A percentile compares a stretch with the other conserved stretches of the same genome.
These are phyloP conservation scores for Coemansia sp. DNA, from an alignment of 192 early-diverging fungal species.

Conservation along the genomic window DNA sequence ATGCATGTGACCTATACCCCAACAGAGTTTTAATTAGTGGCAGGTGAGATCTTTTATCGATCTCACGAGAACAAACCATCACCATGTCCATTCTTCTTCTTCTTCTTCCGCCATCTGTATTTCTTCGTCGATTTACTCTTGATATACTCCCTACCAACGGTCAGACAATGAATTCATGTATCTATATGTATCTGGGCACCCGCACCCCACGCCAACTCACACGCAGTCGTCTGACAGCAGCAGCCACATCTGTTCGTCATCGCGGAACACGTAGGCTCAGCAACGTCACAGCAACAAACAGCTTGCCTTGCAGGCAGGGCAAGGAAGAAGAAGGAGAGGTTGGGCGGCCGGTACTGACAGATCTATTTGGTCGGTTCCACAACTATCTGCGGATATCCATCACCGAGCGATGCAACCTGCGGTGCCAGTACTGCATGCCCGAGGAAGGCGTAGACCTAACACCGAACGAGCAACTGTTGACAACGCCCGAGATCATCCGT, in stretches of 20 bases:
- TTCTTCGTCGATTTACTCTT: not conserved
- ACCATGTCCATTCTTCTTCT: constrained; percentile 10
- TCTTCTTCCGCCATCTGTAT: not conserved
- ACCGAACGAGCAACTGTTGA: constrained; percentile 68
- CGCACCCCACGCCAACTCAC: not conserved
- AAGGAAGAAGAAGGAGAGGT: not conserved
- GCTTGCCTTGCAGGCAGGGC: not conserved
- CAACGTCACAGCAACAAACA: not conserved
- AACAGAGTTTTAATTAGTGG: not conserved
- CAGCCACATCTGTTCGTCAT: not conserved
- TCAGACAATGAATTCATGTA: not conserved
- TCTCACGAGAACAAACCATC: not conserved
- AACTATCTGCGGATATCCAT: constrained; percentile 93
- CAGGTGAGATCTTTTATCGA: not conserved
- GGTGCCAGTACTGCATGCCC: constrained; percentile 99
- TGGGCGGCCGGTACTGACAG: constrained; percentile 53
- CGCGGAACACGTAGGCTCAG: not conserved
- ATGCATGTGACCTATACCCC: not conserved
- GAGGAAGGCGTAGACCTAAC: constrained; percentile 78
- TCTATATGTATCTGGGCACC: not conserved
- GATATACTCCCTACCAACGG: not conserved
- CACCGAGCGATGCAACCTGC: constrained; percentile 93
- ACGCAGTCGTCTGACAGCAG: not conserved
- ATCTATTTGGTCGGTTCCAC: constrained; percentile 85
- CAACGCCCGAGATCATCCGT: constrained; percentile 76